These are phyloP conservation scores for Stropharia rugosoannulata DNA, from an alignment of 768 basidiomycete species.

Conservation along the genomic window DNA sequence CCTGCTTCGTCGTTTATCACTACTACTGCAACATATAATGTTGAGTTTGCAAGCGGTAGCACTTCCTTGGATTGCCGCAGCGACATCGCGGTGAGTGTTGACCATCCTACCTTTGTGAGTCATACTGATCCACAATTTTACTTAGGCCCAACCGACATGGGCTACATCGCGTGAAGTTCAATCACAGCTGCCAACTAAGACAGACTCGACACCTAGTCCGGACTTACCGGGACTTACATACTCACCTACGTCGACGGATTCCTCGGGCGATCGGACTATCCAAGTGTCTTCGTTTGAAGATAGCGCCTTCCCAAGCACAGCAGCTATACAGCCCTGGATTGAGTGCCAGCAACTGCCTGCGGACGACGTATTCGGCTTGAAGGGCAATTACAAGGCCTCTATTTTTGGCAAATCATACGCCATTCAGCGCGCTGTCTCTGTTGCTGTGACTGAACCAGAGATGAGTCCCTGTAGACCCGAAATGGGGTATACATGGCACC, in stretches of 20 bases:
- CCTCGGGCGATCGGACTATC: slow-evolving; percentile 51
- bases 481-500: slow-evolving; percentile 16
- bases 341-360: background rate
- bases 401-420: too few relatives aligned
- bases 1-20: too few relatives aligned
- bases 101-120: too few relatives aligned
- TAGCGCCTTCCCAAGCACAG: slow-evolving; percentile 18
- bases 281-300: slow-evolving; percentile 58
- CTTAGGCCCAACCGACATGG: background rate
- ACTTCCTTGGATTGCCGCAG: too few relatives aligned
- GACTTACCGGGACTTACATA: slow-evolving; percentile 57
- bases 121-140: too few relatives aligned
- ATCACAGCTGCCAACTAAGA: background rate
- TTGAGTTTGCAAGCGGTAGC: too few relatives aligned
- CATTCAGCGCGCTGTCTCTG: background rate
- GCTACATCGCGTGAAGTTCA: background rate
- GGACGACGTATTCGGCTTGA: background rate
- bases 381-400: background rate
- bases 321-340: slow-evolving; percentile 5
- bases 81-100: too few relatives aligned
- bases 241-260: slow-evolving; percentile 60
- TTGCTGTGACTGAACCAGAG: slow-evolving; percentile 6
- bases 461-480: slow-evolving; percentile 1
- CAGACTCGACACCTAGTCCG: slow-evolving; percentile 36
- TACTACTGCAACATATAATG: too few relatives aligned